Evolutionary conservation across 1,284 basidiomycete genomes (phyloP).

Genomic region (Austroboletus novae-zelandiae): DNA sequence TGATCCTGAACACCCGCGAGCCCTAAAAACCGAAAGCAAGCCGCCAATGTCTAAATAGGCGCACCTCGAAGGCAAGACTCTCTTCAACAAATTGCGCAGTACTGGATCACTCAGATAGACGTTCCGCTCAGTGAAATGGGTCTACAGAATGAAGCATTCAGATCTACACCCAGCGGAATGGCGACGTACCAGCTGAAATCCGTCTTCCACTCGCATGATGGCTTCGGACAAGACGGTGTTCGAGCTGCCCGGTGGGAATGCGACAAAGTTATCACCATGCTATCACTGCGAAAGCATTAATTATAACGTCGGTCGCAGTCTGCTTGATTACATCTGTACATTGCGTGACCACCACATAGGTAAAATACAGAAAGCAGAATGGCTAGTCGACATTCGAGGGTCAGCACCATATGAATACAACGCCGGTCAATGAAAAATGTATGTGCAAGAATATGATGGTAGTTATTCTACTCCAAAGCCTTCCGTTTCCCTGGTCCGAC

Average conservation of each 20-base stretch:
- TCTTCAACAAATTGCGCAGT: constrained; percentile 53
- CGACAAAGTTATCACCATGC: not conserved
- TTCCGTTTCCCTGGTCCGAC: constrained; percentile 53
- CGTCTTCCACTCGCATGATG: constrained; percentile 60
- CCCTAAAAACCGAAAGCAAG: not conserved
- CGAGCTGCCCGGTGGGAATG: not conserved
- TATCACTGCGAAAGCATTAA: no score
- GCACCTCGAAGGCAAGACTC: constrained; percentile 49
- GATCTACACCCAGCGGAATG: not conserved
- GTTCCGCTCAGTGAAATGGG: constrained; percentile 47
- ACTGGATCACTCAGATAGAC: constrained; percentile 59
- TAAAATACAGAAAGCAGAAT: not conserved
- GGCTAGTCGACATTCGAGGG: constrained; percentile 1
- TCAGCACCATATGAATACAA: constrained; percentile 17
- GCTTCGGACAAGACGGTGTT: no score
- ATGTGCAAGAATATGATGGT: constrained; percentile 1
- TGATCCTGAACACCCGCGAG: constrained; percentile 3
- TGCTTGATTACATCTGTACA: not conserved
- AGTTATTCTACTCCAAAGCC: constrained; percentile 44
- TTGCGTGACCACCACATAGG: not conserved
- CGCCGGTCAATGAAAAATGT: not conserved
- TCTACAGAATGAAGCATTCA: constrained; percentile 24
- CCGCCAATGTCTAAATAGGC: not conserved
- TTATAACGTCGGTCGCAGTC: not conserved
- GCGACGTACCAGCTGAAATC: constrained; percentile 55